Base-by-base conservation (phyloP, 2,329 filamentous ascomycete genomes). In the Phialophora verrucosa region DNA sequence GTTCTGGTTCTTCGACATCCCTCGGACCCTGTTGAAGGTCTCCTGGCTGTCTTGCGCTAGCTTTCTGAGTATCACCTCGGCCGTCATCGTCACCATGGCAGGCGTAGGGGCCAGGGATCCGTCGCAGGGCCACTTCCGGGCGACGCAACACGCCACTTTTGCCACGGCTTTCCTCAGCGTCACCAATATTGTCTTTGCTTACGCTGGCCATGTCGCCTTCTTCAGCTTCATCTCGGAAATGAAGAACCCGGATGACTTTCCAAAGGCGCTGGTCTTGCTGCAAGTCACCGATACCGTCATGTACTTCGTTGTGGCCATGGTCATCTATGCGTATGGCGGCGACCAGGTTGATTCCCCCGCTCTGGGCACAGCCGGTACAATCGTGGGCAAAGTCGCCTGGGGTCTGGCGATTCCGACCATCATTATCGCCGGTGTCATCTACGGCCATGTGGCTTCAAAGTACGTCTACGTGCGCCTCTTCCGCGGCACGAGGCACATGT, bases 151-250 rank as follows among this genome's bases (percentile, higher is more conserved):
- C 1, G 76, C 84, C 1, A 78, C 78, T 38, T 81, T 90, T 47
- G 79, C 81, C 54, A 80, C 85, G 53, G 87, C 81, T 23, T 89
- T 90, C 73, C 81, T 87, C 14, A 83, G 86, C 20, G 83, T 90
- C 54, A 83, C 81, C 73, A 91, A 91, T 78, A 91, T 92, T 61
- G 83, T 91, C 67, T 87, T 92, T 67, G 89, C 90, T 63, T 92
- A 89, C 79, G 82, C 87, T 62, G 87, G 87, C 38, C 87, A 90
- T 73, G 85, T 88, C n/a, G 87, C 87, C 68, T 91, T 90, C 79
- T 90, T 90, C 76, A 83, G 82, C 68, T 84, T 91, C 74, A 86
- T 89, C 72, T 82, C 83, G 49, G 89, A 91, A 75, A 81, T 91
- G 75, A 83, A 84, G 73, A 80, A 86, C 55, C 87, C 88, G 0